Evolutionary conservation across 345 rosid genomes (phyloP).

Genomic region (Firmiana major): DNA sequence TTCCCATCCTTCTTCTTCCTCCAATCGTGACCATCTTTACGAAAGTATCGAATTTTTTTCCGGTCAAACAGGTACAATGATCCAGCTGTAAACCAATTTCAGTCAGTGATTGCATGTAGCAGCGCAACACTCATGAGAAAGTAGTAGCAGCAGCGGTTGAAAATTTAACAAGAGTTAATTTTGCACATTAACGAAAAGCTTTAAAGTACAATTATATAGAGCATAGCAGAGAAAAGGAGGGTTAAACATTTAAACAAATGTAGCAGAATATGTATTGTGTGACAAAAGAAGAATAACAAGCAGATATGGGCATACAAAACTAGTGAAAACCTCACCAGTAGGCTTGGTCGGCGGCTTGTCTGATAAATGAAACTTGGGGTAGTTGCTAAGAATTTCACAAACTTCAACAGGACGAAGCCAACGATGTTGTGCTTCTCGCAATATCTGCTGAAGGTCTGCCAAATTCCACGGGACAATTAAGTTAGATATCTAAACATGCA

Average conservation of each 20-base stretch:
- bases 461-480: conserved; percentile 9
- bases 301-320: neutral
- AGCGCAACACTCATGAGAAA: neutral
- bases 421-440: conserved; percentile 45
- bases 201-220: neutral
- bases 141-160: neutral
- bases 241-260: neutral
- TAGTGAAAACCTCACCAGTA: conserved; percentile 33
- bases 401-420: conserved; percentile 69
- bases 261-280: neutral
- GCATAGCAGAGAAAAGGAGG: neutral
- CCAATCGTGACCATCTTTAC: conserved; percentile 90
- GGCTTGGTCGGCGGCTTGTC: conserved; percentile 47
- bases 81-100: conserved; percentile 57
- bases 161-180: neutral
- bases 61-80: conserved; percentile 81
- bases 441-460: conserved; percentile 39
- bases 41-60: conserved; percentile 79
- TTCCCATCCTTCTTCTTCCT: conserved; percentile 95
- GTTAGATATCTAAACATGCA: neutral
- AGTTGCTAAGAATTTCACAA: conserved; percentile 48
- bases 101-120: conserved; percentile 14
- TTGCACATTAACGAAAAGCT: neutral
- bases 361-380: conserved; percentile 34
- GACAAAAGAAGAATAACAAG: neutral